These are phyloP conservation scores for Rhipidocladum racemiflorum DNA, from an alignment of 176 grass and related monocot species.

Conservation along the genomic window DNA sequence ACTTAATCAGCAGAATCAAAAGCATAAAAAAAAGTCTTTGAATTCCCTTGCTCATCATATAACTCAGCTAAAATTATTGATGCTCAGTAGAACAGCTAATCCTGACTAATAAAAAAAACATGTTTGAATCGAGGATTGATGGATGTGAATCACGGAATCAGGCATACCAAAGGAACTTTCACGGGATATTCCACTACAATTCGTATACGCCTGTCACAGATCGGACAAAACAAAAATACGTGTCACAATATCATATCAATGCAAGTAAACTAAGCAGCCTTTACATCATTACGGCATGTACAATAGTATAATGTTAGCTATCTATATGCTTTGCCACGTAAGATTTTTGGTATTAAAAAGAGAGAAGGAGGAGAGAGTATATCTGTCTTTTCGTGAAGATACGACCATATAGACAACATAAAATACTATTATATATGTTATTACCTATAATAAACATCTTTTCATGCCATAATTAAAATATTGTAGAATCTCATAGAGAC, in stretches of 20 bases:
- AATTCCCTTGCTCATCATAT: background rate
- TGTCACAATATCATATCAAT: constrained; percentile 7
- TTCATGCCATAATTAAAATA: too few relatives aligned
- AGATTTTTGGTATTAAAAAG: too few relatives aligned
- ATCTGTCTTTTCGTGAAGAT: too few relatives aligned
- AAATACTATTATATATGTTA: too few relatives aligned
- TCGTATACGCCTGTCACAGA: background rate
- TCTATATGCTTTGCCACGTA: too few relatives aligned
- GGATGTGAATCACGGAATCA: background rate
- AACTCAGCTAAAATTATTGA: background rate
- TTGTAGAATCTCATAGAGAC: too few relatives aligned
- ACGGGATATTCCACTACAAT: constrained; percentile 5
- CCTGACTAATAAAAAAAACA: background rate
- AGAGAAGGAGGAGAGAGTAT: too few relatives aligned
- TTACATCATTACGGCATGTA: too few relatives aligned
- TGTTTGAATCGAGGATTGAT: constrained; percentile 1
- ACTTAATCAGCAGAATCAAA: background rate
- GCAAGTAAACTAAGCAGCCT: background rate
- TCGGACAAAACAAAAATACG: background rate
- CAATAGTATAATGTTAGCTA: too few relatives aligned
- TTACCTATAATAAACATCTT: too few relatives aligned
- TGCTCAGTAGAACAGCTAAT: background rate
- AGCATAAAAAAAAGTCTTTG: background rate
- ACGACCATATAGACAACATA: too few relatives aligned
- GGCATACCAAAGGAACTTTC: background rate